Percentiles rank a stretch among this genome's conserved stretches.
These are phyloP conservation scores for Jatropha podagrica DNA, from an alignment of 441 rosid species.

Conservation along the genomic window DNA sequence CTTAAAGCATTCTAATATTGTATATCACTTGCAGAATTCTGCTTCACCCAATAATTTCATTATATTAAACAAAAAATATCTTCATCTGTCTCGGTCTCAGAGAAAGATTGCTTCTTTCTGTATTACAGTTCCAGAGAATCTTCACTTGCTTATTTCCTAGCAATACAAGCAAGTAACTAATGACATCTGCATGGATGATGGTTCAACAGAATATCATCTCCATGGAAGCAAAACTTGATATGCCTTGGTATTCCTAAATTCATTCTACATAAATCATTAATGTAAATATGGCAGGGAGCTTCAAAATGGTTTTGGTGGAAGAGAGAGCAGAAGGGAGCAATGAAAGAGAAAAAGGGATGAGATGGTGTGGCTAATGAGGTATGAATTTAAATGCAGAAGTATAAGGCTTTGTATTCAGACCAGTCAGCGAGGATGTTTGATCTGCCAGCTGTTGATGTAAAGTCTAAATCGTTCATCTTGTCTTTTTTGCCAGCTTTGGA, in stretches of 20 bases:
- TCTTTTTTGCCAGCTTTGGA: constrained; percentile 65
- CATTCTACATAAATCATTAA: background rate
- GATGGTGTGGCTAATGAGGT: background rate
- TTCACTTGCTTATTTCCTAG: constrained; percentile 9
- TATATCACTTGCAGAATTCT: background rate
- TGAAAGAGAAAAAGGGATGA: background rate
- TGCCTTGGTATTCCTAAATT: constrained; percentile 9
- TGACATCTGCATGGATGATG: background rate
- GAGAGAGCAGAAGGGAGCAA: background rate
- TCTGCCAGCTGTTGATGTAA: constrained; percentile 4
- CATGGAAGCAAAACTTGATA: constrained; percentile 20
- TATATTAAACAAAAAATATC: background rate
- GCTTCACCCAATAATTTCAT: background rate
- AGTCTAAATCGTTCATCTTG: constrained; percentile 34
- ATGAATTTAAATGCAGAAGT: background rate
- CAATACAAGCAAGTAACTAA: constrained; percentile 2
- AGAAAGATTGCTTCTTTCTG: background rate
- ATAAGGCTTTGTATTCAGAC: background rate
- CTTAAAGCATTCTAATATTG: too few relatives aligned
- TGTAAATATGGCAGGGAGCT: constrained; percentile 8
- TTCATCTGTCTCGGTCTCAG: background rate
- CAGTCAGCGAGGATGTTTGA: constrained; percentile 15
- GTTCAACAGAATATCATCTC: constrained; percentile 3
- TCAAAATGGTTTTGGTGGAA: background rate
- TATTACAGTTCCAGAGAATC: background rate